These are phyloP conservation scores for Urostyla sp. DNA, from an alignment of 73 alveolate species.

Conservation along the genomic window DNA sequence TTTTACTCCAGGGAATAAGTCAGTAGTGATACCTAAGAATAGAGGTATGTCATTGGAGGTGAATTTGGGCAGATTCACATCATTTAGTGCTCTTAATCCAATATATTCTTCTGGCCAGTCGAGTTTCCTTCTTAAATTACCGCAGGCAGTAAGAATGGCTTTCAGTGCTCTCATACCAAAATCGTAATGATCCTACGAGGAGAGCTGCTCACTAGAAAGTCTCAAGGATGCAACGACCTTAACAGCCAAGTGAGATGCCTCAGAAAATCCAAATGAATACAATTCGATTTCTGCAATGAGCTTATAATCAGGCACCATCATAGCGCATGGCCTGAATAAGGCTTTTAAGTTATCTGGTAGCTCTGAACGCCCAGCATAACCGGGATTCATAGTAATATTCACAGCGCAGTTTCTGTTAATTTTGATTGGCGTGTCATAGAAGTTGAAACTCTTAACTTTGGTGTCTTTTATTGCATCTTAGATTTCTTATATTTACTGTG, in stretches of 20 bases:
- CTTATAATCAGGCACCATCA: conserved; percentile 99
- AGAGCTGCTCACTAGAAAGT: conserved; percentile 97
- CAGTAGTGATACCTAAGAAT: conserved; percentile 97
- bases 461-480: conserved; percentile 88
- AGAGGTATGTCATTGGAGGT: conserved; percentile 98
- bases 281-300: conserved; percentile 96
- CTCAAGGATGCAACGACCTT: conserved; percentile 98
- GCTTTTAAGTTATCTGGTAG: conserved; percentile 99
- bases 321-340: conserved; percentile 96
- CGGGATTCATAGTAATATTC: conserved; percentile 99
- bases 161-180: conserved; percentile 99
- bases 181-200: conserved; percentile 99
- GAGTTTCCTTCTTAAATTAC: conserved; percentile 94
- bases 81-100: conserved; percentile 95
- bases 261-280: conserved; percentile 95
- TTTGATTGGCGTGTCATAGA: conserved; percentile 93
- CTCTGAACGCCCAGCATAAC: conserved; percentile 99
- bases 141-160: conserved; percentile 99
- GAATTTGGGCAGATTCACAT: conserved; percentile 98
- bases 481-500: conserved; percentile 95
- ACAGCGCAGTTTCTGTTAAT: conserved; percentile 97
- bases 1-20: conserved; percentile 98
- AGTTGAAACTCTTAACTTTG: conserved; percentile 88
- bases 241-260: conserved; percentile 96
- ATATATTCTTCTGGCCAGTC: conserved; percentile 95